Base-by-base conservation (phyloP, 2,329 filamentous ascomycete genomes). In the Xylariaceae sp. region DNA sequence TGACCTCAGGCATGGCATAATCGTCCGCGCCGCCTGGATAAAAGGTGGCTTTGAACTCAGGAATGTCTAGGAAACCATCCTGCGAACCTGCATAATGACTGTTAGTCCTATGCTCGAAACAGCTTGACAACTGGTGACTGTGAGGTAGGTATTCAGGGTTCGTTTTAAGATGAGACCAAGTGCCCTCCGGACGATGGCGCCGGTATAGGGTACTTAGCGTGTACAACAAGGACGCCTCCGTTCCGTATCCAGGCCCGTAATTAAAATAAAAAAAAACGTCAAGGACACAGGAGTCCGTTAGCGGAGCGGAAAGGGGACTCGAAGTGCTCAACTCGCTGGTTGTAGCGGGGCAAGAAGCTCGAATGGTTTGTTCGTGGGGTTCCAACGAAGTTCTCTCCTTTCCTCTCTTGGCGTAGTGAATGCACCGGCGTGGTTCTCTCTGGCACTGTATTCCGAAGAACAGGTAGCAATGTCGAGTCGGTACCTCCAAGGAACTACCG, bases 1-100 rank as follows among this genome's bases (percentile, higher is more conserved):
- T 72, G 63, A 85, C 82, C 69, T 84, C 81, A 62, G 82, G 82
- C 80, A 84, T 81, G 70, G 81, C 83, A 69, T 82, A 85, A 71
- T 85, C 82, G 71, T 85, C 82, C 58, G 77, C 76, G 57, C 80
- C 82, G 61, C 82, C 80, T 39, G 82, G 82, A 58, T 83, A 80
- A 70, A 84, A 85, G 51, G 82, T 85, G 63, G 82, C 82, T 69
- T 80, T 79, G 64, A 84, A 72, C 60, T 75, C 72, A 69, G 77
- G 71, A 76, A 78, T 77, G 65, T 77, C 73, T 75, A 68, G 65
- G 62, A 71, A 71, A 70, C 70, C 69, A 66, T 68, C 64, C 63
- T 69, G 64, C 61, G 64, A 63, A 66, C 65, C 69, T 71, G 66
- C 68, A 71, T 69, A 61, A 67, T 56, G 62, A 60, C 64, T 63